A percentile compares a stretch with the other conserved stretches of the same genome.
These are phyloP conservation scores for Candida sakaeoensis DNA, from an alignment of 805 yeast species.

Conservation along the genomic window DNA sequence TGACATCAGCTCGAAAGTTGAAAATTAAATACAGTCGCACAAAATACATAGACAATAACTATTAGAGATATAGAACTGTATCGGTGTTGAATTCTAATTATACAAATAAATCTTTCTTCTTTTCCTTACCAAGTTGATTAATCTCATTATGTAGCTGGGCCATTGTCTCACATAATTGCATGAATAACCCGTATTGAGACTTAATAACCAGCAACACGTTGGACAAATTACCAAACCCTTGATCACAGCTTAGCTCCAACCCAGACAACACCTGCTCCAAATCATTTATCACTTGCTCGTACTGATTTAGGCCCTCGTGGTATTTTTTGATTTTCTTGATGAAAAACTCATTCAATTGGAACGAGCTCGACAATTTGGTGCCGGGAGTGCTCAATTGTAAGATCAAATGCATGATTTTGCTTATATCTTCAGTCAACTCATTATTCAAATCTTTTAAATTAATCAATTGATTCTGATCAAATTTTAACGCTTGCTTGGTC, in stretches of 20 bases:
- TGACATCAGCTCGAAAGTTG: slow-evolving; percentile 10
- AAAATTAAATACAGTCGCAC: background rate
- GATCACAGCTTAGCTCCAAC: slow-evolving; percentile 34
- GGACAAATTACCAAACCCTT: slow-evolving; percentile 38
- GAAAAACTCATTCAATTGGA: slow-evolving; percentile 55
- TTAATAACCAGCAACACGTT: slow-evolving; percentile 58
- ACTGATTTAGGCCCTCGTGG: slow-evolving; percentile 45
- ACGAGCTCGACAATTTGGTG: slow-evolving; percentile 50
- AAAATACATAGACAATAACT: background rate
- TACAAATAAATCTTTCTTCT: slow-evolving; percentile 4
- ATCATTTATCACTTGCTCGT: slow-evolving; percentile 62
- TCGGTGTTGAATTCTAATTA: background rate
- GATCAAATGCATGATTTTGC: slow-evolving; percentile 50
- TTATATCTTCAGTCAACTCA: slow-evolving; percentile 46
- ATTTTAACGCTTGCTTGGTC: slow-evolving; percentile 59
- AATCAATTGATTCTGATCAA: slow-evolving; percentile 39
- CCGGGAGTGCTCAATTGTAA: slow-evolving; percentile 53
- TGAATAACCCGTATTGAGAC: slow-evolving; percentile 65
- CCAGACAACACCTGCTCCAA: slow-evolving; percentile 50
- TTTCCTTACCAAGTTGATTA: slow-evolving; percentile 11
- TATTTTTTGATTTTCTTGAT: slow-evolving; percentile 49
- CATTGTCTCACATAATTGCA: slow-evolving; percentile 70
- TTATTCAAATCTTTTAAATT: slow-evolving; percentile 34
- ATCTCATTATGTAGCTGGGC: slow-evolving; percentile 60
- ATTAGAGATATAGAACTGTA: background rate